Base-by-base conservation (phyloP, 257 asterid genomes). In the Thymus mandschuricus region DNA sequence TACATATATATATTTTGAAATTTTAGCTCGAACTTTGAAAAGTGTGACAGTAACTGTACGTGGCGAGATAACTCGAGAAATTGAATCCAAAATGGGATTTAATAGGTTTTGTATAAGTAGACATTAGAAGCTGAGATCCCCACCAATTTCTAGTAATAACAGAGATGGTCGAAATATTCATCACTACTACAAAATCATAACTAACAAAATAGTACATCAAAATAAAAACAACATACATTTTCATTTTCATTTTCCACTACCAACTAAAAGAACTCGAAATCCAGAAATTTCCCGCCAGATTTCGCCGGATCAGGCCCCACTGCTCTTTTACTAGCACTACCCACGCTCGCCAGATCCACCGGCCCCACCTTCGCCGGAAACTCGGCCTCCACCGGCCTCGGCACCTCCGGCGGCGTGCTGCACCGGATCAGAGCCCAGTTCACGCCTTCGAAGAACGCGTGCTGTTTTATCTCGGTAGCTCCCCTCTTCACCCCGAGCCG, bases 381-480 rank as follows among this genome's bases (percentile, higher is more conserved):
- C 82, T 88, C 96, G 0, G 85, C 79, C 83, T 91, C 94, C 0
- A 83, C 54, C 0, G 94, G 93, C 31, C 89, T 80, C 12, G 97
- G 97, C 73, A 90, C 93, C 81, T 86, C 96, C 0, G 97, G 97
- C 1, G 97, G 97, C 3, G 94, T 90, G 68, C 96, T 85, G 74
- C 97, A 90, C n/a, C 97, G 76, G 50, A 90, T 90, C 66, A 90
- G 72, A 73, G 97, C 96, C 97, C 97, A 90, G 55, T 90, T 90
- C 69, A 90, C 85, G 1, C 97, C 96, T 77, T 90, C 93, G 34
- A 90, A 90, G 79, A 90, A 90, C 0, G 97, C 90, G 29, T 88
- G 97, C 68, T 88, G 97, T 81, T 90, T 90, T 61, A 90, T 85
- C 86, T 90, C 97, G 4, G 94, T 84, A 1, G 97, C 94, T 52